Evolutionary conservation across 1,284 basidiomycete species (phyloP).

Genomic region (Malassezia obtusa): DNA sequence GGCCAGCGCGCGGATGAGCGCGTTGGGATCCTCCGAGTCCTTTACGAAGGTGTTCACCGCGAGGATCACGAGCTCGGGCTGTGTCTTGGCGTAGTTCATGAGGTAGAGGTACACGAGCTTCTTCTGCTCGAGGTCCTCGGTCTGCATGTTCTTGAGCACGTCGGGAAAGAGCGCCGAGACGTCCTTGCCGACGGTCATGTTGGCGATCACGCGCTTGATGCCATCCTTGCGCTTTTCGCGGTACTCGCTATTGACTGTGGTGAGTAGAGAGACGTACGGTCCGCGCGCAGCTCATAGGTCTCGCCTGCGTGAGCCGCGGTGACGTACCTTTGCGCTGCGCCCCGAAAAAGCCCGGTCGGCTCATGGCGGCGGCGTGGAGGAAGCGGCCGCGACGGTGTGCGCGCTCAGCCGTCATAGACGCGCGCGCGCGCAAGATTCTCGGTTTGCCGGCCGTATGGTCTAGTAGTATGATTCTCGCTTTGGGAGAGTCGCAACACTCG

Average conservation of each 20-base stretch:
- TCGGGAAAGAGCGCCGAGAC: constrained; percentile 84
- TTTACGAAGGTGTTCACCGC: constrained; percentile 97
- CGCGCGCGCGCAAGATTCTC: background rate
- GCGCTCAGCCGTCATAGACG: background rate
- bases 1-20: constrained; percentile 85
- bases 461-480: constrained; percentile 24
- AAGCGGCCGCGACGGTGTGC: background rate
- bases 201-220: constrained; percentile 72
- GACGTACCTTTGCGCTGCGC: constrained; percentile 41
- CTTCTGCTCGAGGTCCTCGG: constrained; percentile 86
- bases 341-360: constrained; percentile 47
- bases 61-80: constrained; percentile 91
- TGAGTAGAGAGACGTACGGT: constrained; percentile 50
- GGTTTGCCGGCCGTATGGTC: constrained; percentile 19
- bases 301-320: constrained; percentile 19
- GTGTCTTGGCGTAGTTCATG: constrained; percentile 97
- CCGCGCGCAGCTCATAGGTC: constrained; percentile 42
- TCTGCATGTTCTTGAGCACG: constrained; percentile 96
- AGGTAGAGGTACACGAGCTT: constrained; percentile 96
- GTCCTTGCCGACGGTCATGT: constrained; percentile 93
- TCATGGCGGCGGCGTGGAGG: constrained; percentile 24
- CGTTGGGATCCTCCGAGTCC: constrained; percentile 89
- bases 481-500: constrained; percentile 15
- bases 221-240: constrained; percentile 92
- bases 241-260: constrained; percentile 79